Evolutionary conservation across 768 basidiomycete genomes (phyloP), one percentile per base, ranked within the genome.

Genomic region (Tylopilus intermedius): DNA sequence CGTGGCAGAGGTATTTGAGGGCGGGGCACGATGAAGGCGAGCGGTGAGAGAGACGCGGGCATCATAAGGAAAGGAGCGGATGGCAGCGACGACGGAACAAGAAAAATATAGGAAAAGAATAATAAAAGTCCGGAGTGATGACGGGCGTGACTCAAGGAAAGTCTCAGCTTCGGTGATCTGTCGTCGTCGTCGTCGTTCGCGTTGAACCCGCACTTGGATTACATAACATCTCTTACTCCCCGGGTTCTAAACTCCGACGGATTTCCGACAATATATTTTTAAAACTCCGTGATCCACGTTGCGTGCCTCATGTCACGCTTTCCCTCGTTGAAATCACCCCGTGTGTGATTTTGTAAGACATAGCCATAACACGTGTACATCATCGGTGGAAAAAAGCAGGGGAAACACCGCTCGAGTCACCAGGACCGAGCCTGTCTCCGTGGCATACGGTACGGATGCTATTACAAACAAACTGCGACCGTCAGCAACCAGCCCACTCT

Each of bases 1-100:
- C 18, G 18, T 18, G 82, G 82, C 0, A 79, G 72, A 9, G 72
- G 63, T 9, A 71, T 63, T 8, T 75, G 71, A 69, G 22, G 83
- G 60, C 79, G 79, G 51, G 83, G 83, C 46, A 83, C 75, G 63
- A 84, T 72, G 68, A 85, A 76, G 69, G 82, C 72, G 67, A 86
- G 74, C 50, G 78, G 69, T 64, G 82, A 70, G 68, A 77, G 67
- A 66, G 76, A 70, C 63, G 69, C 72, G 59, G 76, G 71, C 65
- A 69, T 69, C 46, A 74, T 66, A 53, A 51, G 55, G 42, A 59
- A 66, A 67, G 71, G 81, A 70, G 80, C 73, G 67, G 79, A 67
- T 65, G 80, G 76, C 79, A 79, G 78, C 58, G 59, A 57, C 55
- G 55, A 56, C 51, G 32, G 41, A 39, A 37, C 44, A 35, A 35